Evolutionary conservation across 2,329 filamentous ascomycete genomes (phyloP).

Genomic region (Pseudocercospora crystallina): DNA sequence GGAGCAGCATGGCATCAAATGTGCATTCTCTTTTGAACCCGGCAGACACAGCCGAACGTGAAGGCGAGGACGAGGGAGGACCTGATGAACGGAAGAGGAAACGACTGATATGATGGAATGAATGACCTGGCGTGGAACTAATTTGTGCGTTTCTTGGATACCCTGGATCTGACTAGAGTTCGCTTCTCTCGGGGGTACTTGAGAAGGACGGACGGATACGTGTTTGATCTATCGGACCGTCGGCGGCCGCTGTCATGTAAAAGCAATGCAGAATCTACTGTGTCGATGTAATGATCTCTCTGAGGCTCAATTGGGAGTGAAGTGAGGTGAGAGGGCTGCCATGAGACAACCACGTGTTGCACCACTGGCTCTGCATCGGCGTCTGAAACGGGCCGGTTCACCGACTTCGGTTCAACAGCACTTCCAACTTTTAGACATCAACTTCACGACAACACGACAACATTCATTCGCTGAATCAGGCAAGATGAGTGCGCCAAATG

Average conservation of each 20-base stretch:
- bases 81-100: constrained; percentile 64
- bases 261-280: constrained; percentile 1
- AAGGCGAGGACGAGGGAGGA: constrained; percentile 61
- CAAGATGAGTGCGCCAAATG: constrained; percentile 15
- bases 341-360: too few species aligned
- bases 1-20: constrained; percentile 71
- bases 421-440: too few species aligned
- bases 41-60: constrained; percentile 64
- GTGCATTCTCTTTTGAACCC: constrained; percentile 67
- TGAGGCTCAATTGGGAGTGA: too few species aligned
- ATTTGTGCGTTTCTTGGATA: constrained; percentile 8
- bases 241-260: constrained; percentile 5
- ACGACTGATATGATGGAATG: constrained; percentile 46
- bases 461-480: neutral
- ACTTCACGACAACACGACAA: too few species aligned
- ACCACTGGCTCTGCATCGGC: too few species aligned
- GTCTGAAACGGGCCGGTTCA: too few species aligned
- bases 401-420: too few species aligned
- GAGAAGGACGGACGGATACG: neutral
- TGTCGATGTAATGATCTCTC: too few species aligned
- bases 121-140: neutral
- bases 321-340: too few species aligned
- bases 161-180: constrained; percentile 1
- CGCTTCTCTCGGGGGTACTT: neutral
- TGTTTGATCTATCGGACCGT: neutral